Conservation (phyloP, 1,284 basidiomycete species). For the Ustilago nuda region DNA sequence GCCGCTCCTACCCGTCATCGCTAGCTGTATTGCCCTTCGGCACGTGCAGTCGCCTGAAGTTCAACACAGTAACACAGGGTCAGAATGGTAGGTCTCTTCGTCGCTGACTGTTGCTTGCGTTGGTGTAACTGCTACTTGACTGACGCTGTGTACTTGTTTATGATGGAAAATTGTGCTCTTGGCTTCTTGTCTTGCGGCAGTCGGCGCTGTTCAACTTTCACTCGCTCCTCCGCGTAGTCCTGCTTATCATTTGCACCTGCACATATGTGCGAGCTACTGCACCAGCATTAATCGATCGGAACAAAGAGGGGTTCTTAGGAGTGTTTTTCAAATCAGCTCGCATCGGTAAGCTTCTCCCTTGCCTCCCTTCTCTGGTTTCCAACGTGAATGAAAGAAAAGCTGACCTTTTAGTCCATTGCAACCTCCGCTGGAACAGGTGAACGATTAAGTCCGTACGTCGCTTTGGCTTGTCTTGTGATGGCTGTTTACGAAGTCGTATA, state of each 20-base stretch:
- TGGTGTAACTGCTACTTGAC: too few species aligned
- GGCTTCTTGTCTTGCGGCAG: constrained; percentile 71
- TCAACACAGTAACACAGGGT: too few species aligned
- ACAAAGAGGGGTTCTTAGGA: constrained; percentile 80
- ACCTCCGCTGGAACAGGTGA: constrained; percentile 51
- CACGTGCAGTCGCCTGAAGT: too few species aligned
- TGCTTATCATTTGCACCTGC: constrained; percentile 95
- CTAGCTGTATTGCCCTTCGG: too few species aligned
- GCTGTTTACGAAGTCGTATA: constrained; percentile 61
- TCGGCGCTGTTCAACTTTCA: constrained; percentile 98
- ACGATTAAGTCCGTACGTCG: constrained; percentile 66
- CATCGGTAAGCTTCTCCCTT: constrained; percentile 55
- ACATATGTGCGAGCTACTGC: constrained; percentile 92
- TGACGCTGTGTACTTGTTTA: too few species aligned
- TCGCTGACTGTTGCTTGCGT: too few species aligned
- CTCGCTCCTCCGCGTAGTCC: constrained; percentile 89
- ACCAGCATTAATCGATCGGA: constrained; percentile 88
- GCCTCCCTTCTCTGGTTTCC: background rate
- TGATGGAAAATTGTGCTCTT: too few species aligned
- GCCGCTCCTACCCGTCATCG: too few species aligned
- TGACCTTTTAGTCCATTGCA: background rate
- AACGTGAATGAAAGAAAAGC: background rate
- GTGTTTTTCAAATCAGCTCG: constrained; percentile 67
- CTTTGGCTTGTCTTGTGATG: constrained; percentile 67
- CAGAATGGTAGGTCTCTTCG: constrained; percentile 1